A percentile compares a stretch with the other conserved stretches of the same genome.
Evolutionary conservation across 768 basidiomycete species (phyloP).

Genomic region (Naganishia randhawae): DNA sequence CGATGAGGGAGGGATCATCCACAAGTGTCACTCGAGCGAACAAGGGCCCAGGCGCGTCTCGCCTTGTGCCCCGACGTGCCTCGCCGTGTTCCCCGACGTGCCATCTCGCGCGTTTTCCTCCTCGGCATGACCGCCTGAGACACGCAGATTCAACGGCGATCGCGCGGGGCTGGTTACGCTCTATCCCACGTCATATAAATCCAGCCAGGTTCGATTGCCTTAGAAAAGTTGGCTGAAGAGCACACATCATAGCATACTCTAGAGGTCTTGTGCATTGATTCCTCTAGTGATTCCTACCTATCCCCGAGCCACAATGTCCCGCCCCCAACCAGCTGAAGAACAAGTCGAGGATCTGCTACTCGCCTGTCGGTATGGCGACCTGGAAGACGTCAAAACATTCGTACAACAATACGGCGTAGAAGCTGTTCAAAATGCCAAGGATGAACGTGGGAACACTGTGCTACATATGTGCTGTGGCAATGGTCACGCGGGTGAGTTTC

Average conservation of each 20-base stretch:
- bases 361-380: conserved; percentile 80
- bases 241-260: not conserved
- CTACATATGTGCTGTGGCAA: conserved; percentile 87
- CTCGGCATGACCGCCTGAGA: conserved; percentile 4
- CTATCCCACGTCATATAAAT: not conserved
- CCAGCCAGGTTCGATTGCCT: not conserved
- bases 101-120: conserved; percentile 11
- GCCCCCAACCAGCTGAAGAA: conserved; percentile 42
- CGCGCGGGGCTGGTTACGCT: too few species aligned
- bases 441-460: conserved; percentile 72
- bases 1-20: too few species aligned
- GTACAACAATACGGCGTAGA: conserved; percentile 59
- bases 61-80: not conserved
- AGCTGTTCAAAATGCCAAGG: conserved; percentile 56
- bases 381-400: conserved; percentile 70
- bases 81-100: not conserved
- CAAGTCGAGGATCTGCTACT: conserved; percentile 68
- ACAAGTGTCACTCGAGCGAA: too few species aligned
- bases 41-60: not conserved
- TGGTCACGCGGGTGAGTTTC: conserved; percentile 70
- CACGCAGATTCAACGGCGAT: not conserved
- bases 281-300: too few species aligned
- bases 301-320: not conserved
- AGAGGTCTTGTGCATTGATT: not conserved
- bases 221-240: not conserved